Evolutionary conservation across 345 rosid genomes (phyloP).

Genomic region (Brassica cretica): DNA sequence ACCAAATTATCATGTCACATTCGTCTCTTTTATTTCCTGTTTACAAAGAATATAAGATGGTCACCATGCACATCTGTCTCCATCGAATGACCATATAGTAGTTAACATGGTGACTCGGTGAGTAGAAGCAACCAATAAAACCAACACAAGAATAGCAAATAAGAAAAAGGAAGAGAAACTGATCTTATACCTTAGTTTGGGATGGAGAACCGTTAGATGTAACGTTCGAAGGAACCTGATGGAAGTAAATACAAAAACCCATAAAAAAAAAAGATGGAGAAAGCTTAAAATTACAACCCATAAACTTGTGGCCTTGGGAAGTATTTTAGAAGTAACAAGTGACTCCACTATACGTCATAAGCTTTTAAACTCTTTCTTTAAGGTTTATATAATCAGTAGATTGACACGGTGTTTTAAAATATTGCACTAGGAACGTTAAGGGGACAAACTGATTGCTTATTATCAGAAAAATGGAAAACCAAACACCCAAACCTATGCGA

Average conservation of each 20-base stretch:
- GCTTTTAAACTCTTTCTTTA: no score
- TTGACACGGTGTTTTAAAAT: no score
- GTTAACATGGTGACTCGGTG: neutral
- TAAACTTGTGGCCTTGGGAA: no score
- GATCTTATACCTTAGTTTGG: constrained; percentile 50
- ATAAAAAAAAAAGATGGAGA: neutral
- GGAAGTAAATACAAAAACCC: neutral
- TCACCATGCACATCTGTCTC: neutral
- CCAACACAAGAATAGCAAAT: neutral
- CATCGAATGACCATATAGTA: no score
- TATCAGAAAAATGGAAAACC: neutral
- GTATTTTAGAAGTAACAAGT: no score
- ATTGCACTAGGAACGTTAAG: no score
- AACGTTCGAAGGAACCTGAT: constrained; percentile 76
- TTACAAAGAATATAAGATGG: neutral
- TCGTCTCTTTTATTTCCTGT: constrained; percentile 28
- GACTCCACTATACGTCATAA: no score
- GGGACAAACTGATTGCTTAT: no score
- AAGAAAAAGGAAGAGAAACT: constrained; percentile 16
- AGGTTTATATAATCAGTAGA: no score
- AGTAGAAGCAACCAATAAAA: neutral
- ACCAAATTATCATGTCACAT: no score
- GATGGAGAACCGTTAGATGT: constrained; percentile 49
- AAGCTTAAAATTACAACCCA: no score
- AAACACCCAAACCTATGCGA: constrained; percentile 13